These are phyloP conservation scores for Garcia nutans DNA, from an alignment of 345 rosid species.

Conservation along the genomic window DNA sequence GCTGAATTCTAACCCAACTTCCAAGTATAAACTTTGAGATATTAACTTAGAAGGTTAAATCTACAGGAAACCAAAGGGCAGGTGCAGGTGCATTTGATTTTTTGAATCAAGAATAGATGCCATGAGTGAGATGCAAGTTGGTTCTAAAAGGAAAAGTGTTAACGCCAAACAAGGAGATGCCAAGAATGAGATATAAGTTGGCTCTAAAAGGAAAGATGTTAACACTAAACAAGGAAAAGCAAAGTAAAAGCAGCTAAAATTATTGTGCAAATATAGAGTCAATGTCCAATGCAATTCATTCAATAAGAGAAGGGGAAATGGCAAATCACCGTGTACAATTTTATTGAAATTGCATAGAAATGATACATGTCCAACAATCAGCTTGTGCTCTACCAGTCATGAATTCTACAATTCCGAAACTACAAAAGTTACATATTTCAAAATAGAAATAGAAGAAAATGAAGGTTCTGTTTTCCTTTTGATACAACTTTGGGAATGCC, in stretches of 20 bases:
- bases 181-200: neutral
- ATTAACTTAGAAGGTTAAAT: neutral
- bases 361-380: constrained; percentile 47
- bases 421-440: constrained; percentile 48
- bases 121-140: neutral
- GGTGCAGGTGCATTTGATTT: neutral
- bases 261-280: neutral
- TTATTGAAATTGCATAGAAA: constrained; percentile 44
- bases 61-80: neutral
- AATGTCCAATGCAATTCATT: neutral
- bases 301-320: neutral
- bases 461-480: constrained; percentile 27
- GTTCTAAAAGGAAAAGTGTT: neutral
- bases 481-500: constrained; percentile 28
- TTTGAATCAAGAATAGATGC: neutral
- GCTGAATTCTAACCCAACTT: neutral
- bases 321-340: constrained; percentile 27
- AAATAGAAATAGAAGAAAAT: constrained; percentile 16
- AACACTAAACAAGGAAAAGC: neutral
- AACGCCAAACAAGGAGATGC: neutral
- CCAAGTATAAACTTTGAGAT: neutral
- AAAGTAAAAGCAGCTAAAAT: neutral
- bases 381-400: constrained; percentile 40
- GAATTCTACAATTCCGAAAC: constrained; percentile 44
- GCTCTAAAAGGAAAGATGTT: neutral